These are phyloP conservation scores for Drechslera avenae DNA, from an alignment of 2,329 filamentous ascomycete genomes.

Conservation along the genomic window DNA sequence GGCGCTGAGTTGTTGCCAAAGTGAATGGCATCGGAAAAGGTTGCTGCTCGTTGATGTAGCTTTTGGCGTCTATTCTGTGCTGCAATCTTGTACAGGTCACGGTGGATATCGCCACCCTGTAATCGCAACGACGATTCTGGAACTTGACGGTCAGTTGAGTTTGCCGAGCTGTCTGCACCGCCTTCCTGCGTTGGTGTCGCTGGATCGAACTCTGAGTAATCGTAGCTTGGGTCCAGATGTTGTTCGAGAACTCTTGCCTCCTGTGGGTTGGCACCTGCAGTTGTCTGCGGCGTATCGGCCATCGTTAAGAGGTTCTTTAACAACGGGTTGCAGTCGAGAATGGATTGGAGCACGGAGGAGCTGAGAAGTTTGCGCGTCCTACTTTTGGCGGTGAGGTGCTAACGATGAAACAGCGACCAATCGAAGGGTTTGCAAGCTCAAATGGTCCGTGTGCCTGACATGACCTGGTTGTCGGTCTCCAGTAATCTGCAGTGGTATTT, in stretches of 20 bases:
- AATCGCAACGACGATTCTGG: constrained; percentile 71
- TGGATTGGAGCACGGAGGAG: not conserved
- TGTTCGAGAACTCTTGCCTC: constrained; percentile 49
- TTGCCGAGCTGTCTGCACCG: constrained; percentile 32
- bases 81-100: constrained; percentile 76
- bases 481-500: constrained; percentile 9
- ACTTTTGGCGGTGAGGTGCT: constrained; percentile 25
- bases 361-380: constrained; percentile 7
- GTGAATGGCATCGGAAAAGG: constrained; percentile 64
- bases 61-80: constrained; percentile 57
- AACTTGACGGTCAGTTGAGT: constrained; percentile 22
- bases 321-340: not conserved
- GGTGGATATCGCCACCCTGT: constrained; percentile 78
- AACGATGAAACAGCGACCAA: constrained; percentile 26
- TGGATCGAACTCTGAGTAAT: constrained; percentile 52
- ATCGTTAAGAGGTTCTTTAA: constrained; percentile 18
- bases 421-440: constrained; percentile 29
- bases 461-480: constrained; percentile 18
- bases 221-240: constrained; percentile 48
- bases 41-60: constrained; percentile 63
- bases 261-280: constrained; percentile 34
- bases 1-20: constrained; percentile 21
- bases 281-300: constrained; percentile 36
- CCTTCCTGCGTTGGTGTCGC: constrained; percentile 29
- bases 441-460: constrained; percentile 41